Conservation (phyloP, 73 alveolate genomes). For the Uronychia binucleata region DNA sequence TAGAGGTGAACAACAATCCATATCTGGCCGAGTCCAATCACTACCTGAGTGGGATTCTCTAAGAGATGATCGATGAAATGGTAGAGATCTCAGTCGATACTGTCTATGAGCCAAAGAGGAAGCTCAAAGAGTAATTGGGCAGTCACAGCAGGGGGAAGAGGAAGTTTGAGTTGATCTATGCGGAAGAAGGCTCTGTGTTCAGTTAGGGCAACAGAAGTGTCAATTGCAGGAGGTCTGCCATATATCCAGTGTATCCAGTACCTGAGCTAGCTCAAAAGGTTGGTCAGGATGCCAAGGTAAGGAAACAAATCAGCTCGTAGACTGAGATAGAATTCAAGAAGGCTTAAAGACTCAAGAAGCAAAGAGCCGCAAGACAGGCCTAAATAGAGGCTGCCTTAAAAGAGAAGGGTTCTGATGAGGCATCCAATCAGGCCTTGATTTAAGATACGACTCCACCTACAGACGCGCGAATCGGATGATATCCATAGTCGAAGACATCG, state of each 20-base stretch:
- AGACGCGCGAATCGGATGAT: too few relatives aligned
- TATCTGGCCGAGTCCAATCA: conserved; percentile 57
- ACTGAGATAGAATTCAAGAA: too few relatives aligned
- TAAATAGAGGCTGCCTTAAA: too few relatives aligned
- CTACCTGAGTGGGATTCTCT: conserved; percentile 57
- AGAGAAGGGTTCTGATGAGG: too few relatives aligned
- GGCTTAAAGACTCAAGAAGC: too few relatives aligned
- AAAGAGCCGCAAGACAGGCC: too few relatives aligned
- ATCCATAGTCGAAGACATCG: too few relatives aligned
- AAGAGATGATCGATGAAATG: conserved; percentile 82
- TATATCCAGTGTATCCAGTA: conserved; percentile 31
- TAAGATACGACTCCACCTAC: too few relatives aligned
- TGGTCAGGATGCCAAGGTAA: neutral
- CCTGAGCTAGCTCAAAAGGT: neutral
- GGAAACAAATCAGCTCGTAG: neutral
- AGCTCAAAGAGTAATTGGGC: too few relatives aligned
- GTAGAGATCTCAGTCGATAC: conserved; percentile 71
- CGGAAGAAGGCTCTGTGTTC: neutral
- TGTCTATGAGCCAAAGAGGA: conserved; percentile 25
- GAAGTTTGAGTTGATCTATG: conserved; percentile 12
- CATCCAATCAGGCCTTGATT: too few relatives aligned
- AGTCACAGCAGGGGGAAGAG: too few relatives aligned
- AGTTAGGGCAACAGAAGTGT: neutral
- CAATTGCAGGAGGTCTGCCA: conserved; percentile 16
- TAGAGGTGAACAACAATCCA: conserved; percentile 82